Evolutionary conservation across 2,329 filamentous ascomycete genomes (phyloP).

Genomic region (Sporothrix humicola): DNA sequence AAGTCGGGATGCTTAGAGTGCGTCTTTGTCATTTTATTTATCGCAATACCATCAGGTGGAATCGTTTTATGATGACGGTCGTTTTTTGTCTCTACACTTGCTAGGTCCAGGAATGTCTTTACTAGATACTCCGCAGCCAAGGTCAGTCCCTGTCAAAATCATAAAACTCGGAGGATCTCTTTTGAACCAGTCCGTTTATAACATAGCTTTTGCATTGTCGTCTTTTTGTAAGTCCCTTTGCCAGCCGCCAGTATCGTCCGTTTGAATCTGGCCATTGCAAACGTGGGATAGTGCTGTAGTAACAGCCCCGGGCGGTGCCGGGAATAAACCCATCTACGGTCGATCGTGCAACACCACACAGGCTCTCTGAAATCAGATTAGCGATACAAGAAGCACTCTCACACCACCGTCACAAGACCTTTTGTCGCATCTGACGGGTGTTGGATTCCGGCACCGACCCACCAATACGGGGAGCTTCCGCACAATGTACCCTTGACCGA

Average conservation of each 20-base stretch:
- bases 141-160: background rate
- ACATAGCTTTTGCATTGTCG: background rate
- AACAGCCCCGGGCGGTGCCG: background rate
- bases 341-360: background rate
- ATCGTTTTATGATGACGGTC: too few species aligned
- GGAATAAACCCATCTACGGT: background rate
- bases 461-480: background rate
- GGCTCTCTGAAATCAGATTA: background rate
- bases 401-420: background rate
- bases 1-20: too few species aligned
- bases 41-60: too few species aligned
- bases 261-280: background rate
- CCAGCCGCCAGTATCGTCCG: background rate
- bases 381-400: background rate
- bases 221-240: background rate
- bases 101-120: too few species aligned
- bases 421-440: background rate
- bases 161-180: background rate
- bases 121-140: background rate
- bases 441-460: background rate
- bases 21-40: too few species aligned
- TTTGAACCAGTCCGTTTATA: background rate
- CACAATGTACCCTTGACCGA: too few species aligned
- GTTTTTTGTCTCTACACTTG: too few species aligned
- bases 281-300: background rate